phyloP scores from a whole-genome alignment of 768 basidiomycete species.

The Cyathus striatus region DNA sequence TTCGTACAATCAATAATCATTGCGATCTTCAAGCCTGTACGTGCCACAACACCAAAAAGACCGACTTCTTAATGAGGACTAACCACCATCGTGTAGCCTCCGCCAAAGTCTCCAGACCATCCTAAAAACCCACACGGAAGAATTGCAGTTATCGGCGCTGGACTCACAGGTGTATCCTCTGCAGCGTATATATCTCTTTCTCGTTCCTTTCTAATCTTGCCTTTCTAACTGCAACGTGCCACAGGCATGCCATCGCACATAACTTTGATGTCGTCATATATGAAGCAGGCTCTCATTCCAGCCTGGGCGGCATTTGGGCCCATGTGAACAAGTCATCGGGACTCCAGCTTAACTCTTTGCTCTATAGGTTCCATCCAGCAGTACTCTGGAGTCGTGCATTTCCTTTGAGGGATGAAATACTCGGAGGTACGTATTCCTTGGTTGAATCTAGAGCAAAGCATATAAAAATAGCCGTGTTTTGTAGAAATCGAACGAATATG shows the following conservation, averaged over 20 bases:
- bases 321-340: slow-evolving; percentile 46
- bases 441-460: neutral
- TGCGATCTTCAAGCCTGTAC: slow-evolving; percentile 32
- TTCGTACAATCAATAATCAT: slow-evolving; percentile 30
- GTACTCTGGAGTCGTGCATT: slow-evolving; percentile 38
- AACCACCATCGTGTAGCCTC: slow-evolving; percentile 13
- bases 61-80: no score
- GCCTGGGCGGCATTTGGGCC: slow-evolving; percentile 46
- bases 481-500: slow-evolving; percentile 37
- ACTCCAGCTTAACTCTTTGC: slow-evolving; percentile 43
- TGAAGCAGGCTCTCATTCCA: slow-evolving; percentile 25
- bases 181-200: slow-evolving; percentile 29
- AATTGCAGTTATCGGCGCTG: slow-evolving; percentile 47
- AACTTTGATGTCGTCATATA: slow-evolving; percentile 50
- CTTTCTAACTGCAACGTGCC: neutral
- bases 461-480: neutral
- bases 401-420: slow-evolving; percentile 45
- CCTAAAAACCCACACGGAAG: slow-evolving; percentile 29
- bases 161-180: slow-evolving; percentile 47
- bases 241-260: slow-evolving; percentile 39
- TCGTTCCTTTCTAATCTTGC: neutral
- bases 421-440: slow-evolving; percentile 23
- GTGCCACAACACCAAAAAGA: no score
- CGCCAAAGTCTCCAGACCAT: slow-evolving; percentile 15
- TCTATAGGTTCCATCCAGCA: slow-evolving; percentile 48